Conservation (phyloP, 805 yeast genomes). For the Monosporozyma aerobia region DNA sequence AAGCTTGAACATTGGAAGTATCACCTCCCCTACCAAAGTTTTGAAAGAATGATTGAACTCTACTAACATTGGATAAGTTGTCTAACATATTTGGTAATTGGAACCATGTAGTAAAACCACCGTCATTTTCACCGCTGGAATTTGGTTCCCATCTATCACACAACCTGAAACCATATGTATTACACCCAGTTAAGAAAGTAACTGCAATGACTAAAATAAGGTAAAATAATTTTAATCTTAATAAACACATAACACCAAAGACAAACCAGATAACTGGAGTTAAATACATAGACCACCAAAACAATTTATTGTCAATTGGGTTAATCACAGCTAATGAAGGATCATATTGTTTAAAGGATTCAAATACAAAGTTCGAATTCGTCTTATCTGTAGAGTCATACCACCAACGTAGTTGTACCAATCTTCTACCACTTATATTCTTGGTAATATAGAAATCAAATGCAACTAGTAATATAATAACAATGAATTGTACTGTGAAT, state of each 20-base stretch:
- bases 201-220: conserved; percentile 59
- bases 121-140: conserved; percentile 7
- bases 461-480: conserved; percentile 64
- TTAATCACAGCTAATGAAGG: conserved; percentile 44
- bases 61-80: conserved; percentile 18
- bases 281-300: conserved; percentile 72
- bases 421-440: conserved; percentile 78
- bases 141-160: conserved; percentile 76
- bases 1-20: background rate
- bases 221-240: conserved; percentile 66
- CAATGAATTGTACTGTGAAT: conserved; percentile 51
- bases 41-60: conserved; percentile 25
- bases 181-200: conserved; percentile 62
- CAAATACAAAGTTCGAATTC: conserved; percentile 24
- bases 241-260: conserved; percentile 65
- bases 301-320: conserved; percentile 83
- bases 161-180: conserved; percentile 81
- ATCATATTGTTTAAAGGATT: conserved; percentile 31
- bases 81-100: conserved; percentile 21
- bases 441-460: conserved; percentile 93
- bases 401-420: conserved; percentile 97
- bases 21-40: background rate
- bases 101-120: conserved; percentile 17
- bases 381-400: conserved; percentile 50
- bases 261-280: conserved; percentile 71